Evolutionary conservation across 1,139 yeast species (phyloP), one percentile per base, ranked within the genome.

Genomic region (Yamadazyma friedrichii): DNA sequence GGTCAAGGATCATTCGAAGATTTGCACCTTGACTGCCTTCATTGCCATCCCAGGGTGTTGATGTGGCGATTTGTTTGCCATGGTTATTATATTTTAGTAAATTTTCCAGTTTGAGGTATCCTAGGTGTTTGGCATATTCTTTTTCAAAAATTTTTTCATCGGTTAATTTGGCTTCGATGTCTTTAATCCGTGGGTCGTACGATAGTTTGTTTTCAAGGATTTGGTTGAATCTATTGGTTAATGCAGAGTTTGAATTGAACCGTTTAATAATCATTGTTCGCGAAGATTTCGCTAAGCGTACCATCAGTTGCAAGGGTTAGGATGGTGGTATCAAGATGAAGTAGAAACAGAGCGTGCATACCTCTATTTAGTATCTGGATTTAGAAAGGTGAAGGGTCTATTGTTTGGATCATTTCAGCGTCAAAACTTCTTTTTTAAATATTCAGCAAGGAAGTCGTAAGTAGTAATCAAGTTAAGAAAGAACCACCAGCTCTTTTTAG

Each of bases 11-110:
- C 89, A 84, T 82, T 33, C 95, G 61, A 26, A 77, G 54, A 24
- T 74, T 74, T 2, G 81, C 63, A 46, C 83, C 89, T 2, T 59
- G 49, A 0, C 55, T 53, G 1, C 67, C 49, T 51, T 87, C 95
- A 1, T 64, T 56, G 0, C 96, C 96, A 0, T 63, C 65, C 96
- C 96, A 88, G 0, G 91, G 88, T 20, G 53, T 52, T 0, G 77
- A 55, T 41, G 65, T 55, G 25, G 59, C 53, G 2, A 78, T 64
- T 1, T 79, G 82, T 42, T 67, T 62, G 0, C 81, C 71, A 32
- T 76, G 81, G 42, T 74, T 76, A 38, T 78, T 51, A 29, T 38
- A 36, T 15, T 50, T 48, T n/a, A 65, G 49, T 6, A 60, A 42
- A 0, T 51, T 53, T 41, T 67, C 72, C 52, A 62, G 65, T 41